These are phyloP conservation scores for Fusarium nanum DNA, from an alignment of 2,329 filamentous ascomycete species.

Conservation along the genomic window DNA sequence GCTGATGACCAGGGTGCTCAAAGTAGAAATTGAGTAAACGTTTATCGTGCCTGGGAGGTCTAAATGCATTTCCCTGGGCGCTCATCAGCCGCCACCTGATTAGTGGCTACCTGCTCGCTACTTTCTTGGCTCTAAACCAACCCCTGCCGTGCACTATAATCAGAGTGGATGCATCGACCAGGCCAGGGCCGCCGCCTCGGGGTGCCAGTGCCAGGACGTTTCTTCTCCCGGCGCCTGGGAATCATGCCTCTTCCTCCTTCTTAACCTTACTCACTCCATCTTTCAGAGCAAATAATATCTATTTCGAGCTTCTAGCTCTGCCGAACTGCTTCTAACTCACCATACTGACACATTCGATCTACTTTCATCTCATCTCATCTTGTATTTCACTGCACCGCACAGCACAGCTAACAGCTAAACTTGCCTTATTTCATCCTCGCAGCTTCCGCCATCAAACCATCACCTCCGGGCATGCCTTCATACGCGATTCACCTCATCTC, in stretches of 20 bases:
- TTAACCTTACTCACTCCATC: conserved; percentile 50
- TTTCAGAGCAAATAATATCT: conserved; percentile 45
- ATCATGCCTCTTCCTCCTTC: conserved; percentile 52
- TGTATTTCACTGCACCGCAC: background rate
- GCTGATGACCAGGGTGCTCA: conserved; percentile 47
- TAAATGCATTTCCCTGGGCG: background rate
- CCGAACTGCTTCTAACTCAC: background rate
- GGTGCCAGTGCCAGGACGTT: conserved; percentile 54
- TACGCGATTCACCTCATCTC: conserved; percentile 50
- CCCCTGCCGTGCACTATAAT: conserved; percentile 52
- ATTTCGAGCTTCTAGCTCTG: conserved; percentile 38
- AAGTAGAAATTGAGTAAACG: conserved; percentile 51
- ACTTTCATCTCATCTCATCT: conserved; percentile 1
- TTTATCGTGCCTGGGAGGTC: conserved; percentile 20
- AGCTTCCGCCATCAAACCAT: conserved; percentile 40
- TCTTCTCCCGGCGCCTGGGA: conserved; percentile 53
- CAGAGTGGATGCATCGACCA: conserved; percentile 50
- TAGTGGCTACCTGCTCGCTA: conserved; percentile 46
- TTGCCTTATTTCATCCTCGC: conserved; percentile 31
- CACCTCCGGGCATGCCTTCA: conserved; percentile 49
- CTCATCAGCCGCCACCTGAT: conserved; percentile 15
- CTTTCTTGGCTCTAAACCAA: conserved; percentile 47
- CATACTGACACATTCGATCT: background rate
- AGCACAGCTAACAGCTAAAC: conserved; percentile 1
- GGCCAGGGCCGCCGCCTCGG: conserved; percentile 53